Percentiles rank a stretch among this genome's conserved stretches.
Conservation (phyloP, 495 filamentous ascomycete species). For the Neurospora sp. region DNA sequence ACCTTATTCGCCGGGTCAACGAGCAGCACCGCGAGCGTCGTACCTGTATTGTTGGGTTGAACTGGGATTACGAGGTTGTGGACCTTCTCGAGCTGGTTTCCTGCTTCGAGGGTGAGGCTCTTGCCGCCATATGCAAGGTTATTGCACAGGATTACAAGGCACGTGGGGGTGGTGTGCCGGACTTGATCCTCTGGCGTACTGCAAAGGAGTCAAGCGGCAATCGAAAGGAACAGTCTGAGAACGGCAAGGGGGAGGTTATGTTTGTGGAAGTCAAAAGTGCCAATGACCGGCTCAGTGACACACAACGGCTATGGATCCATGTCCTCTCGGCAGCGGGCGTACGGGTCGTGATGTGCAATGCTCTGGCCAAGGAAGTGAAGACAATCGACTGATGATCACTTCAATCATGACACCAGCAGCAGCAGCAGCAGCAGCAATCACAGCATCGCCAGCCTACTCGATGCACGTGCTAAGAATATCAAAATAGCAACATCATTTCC, state of each 20-base stretch:
- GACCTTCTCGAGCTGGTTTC: conserved; percentile 73
- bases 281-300: conserved; percentile 94
- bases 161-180: conserved; percentile 79
- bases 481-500: background rate
- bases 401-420: background rate
- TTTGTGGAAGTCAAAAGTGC: conserved; percentile 90
- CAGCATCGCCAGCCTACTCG: background rate
- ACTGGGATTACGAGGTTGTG: conserved; percentile 78
- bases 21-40: conserved; percentile 51
- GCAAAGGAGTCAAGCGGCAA: conserved; percentile 11
- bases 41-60: conserved; percentile 79
- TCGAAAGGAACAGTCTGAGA: conserved; percentile 8
- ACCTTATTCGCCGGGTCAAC: conserved; percentile 58
- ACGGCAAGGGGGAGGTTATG: conserved; percentile 48
- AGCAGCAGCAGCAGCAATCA: background rate
- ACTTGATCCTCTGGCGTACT: conserved; percentile 77
- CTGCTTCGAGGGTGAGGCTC: conserved; percentile 68
- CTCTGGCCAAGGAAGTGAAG: conserved; percentile 61
- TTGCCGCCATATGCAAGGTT: conserved; percentile 80
- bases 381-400: conserved; percentile 18
- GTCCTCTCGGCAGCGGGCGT: conserved; percentile 77
- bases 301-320: conserved; percentile 94
- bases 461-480: background rate
- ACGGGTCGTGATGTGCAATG: conserved; percentile 79
- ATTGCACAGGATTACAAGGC: conserved; percentile 90